phyloP scores from a whole-genome alignment of 1,139 yeast species.

The Yamadazyma sp. region DNA sequence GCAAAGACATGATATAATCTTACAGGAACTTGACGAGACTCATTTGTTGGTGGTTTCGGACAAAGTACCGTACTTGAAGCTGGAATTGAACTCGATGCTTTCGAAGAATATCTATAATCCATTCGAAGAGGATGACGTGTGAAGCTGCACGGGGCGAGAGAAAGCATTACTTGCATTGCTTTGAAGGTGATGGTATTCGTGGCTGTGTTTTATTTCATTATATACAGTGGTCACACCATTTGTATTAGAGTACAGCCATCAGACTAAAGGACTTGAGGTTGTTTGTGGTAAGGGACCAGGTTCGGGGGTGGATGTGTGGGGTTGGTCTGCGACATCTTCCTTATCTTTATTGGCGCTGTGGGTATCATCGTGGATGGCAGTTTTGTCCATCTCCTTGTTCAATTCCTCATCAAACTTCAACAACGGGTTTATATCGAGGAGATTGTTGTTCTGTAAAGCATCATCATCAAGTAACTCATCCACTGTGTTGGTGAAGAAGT shows the following conservation, averaged over 20 bases:
- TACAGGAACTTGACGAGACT: conserved; percentile 87
- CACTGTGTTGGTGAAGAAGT: conserved; percentile 33
- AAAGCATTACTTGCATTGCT: too few species aligned
- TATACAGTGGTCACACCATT: too few species aligned
- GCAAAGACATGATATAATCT: conserved; percentile 67
- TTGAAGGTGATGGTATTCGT: too few species aligned
- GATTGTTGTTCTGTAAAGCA: conserved; percentile 11
- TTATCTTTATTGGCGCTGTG: neutral
- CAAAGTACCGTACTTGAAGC: conserved; percentile 72
- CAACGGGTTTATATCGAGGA: conserved; percentile 17
- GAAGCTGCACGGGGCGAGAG: neutral
- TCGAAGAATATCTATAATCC: conserved; percentile 87
- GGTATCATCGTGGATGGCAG: too few species aligned
- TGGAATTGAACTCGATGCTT: conserved; percentile 69
- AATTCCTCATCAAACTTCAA: conserved; percentile 17
- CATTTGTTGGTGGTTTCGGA: conserved; percentile 79
- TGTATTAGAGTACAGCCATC: too few species aligned
- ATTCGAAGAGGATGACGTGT: conserved; percentile 61
- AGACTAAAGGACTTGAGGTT: too few species aligned
- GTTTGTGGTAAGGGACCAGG: neutral
- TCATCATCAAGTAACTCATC: conserved; percentile 16
- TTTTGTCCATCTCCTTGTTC: neutral
- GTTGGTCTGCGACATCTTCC: neutral
- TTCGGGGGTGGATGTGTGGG: neutral
- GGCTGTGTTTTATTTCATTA: too few species aligned